Evolutionary conservation across 2,329 filamentous ascomycete species (phyloP).

Genomic region (Ceratocystiopsis brevicomis): DNA sequence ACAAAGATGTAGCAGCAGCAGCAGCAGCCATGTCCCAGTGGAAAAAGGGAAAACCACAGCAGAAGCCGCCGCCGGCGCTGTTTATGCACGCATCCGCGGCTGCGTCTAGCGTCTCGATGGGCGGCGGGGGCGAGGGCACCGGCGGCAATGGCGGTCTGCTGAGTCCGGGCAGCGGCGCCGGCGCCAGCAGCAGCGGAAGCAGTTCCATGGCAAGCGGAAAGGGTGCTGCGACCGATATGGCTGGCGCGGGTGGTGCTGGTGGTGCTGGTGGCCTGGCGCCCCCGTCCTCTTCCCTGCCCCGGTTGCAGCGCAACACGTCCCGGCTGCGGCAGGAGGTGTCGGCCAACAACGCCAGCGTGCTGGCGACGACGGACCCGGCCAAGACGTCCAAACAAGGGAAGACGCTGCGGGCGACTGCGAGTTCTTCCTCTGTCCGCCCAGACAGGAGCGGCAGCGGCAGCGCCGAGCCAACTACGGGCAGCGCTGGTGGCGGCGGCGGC

Average conservation of each 20-base stretch:
- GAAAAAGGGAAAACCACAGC: constrained; percentile 25
- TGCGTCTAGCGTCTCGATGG: constrained; percentile 48
- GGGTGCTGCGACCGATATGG: neutral
- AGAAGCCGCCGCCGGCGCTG: constrained; percentile 47
- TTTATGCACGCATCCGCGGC: constrained; percentile 71
- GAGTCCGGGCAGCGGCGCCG: neutral
- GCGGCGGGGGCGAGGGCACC: constrained; percentile 16
- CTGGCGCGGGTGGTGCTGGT: neutral
- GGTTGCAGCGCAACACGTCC: constrained; percentile 7
- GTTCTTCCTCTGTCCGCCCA: too few species aligned
- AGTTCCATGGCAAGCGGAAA: neutral
- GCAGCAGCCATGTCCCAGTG: constrained; percentile 20
- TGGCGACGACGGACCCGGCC: neutral
- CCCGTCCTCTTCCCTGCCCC: neutral
- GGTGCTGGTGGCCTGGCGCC: too few species aligned
- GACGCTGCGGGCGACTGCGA: neutral
- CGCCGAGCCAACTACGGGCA: neutral
- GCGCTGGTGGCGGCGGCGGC: neutral
- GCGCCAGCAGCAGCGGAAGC: neutral
- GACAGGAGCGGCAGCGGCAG: neutral
- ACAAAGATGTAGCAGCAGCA: constrained; percentile 2
- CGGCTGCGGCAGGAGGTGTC: constrained; percentile 5
- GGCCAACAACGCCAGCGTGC: neutral
- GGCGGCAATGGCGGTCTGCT: neutral
- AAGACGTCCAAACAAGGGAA: neutral